Evolutionary conservation across 495 filamentous ascomycete species (phyloP).

Genomic region (Trichoderma erinaceum): DNA sequence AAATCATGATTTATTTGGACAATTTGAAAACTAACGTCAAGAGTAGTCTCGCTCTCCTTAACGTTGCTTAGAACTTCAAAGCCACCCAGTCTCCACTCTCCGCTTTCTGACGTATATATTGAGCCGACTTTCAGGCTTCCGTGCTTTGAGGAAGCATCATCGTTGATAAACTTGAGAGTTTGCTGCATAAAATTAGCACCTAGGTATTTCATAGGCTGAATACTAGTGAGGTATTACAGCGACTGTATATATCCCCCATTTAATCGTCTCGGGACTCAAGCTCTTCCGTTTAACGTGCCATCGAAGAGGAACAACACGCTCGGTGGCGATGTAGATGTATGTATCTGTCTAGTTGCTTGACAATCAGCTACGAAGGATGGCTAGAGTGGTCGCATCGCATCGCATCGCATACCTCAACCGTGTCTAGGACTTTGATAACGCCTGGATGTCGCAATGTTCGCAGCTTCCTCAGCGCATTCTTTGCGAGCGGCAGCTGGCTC

Average conservation of each 20-base stretch:
- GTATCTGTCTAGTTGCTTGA: conserved; percentile 62
- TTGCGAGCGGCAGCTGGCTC: conserved; percentile 74
- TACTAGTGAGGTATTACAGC: conserved; percentile 52
- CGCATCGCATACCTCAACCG: conserved; percentile 67
- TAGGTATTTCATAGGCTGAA: background rate
- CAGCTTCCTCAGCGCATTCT: conserved; percentile 86
- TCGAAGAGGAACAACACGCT: conserved; percentile 73
- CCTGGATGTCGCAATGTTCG: conserved; percentile 90
- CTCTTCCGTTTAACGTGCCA: conserved; percentile 84
- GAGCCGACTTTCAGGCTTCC: conserved; percentile 78
- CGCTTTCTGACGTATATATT: conserved; percentile 87
- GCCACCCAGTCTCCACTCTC: conserved; percentile 93
- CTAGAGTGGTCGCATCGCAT: background rate
- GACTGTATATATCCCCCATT: conserved; percentile 87
- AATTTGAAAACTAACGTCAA: conserved; percentile 60
- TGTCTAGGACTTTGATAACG: conserved; percentile 86
- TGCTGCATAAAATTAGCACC: conserved; percentile 45
- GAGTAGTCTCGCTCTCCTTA: conserved; percentile 88
- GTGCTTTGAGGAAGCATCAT: conserved; percentile 85
- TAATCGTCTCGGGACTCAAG: conserved; percentile 78
- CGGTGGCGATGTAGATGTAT: conserved; percentile 92
- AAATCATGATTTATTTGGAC: background rate
- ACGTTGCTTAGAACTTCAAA: conserved; percentile 91
- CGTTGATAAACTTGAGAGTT: conserved; percentile 92
- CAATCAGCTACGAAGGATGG: conserved; percentile 15